phyloP scores from a whole-genome alignment of 2,329 filamentous ascomycete genomes.

The Elsinoe batatas region DNA sequence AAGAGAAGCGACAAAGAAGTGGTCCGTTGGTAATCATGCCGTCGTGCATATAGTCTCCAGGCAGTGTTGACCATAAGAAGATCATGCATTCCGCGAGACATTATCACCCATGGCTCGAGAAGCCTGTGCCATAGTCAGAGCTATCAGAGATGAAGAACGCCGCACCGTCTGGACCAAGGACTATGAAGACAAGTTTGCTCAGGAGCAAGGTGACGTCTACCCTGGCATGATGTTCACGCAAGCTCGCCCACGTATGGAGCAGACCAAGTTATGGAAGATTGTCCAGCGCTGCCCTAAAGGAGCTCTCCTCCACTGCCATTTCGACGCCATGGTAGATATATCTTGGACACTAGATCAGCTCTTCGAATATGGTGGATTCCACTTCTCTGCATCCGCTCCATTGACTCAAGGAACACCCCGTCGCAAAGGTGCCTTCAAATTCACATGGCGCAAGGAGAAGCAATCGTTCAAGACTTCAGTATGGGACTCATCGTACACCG shows the following conservation, averaged over 20 bases:
- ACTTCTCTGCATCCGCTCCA: conserved; percentile 51
- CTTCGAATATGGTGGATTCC: conserved; percentile 62
- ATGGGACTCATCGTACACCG: conserved; percentile 57
- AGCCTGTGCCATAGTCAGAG: conserved; percentile 69
- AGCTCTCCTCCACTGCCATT: conserved; percentile 71
- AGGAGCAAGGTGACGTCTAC: conserved; percentile 54
- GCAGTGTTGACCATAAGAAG: conserved; percentile 30
- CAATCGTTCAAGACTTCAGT: conserved; percentile 40
- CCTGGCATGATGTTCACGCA: conserved; percentile 91
- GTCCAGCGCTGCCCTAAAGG: conserved; percentile 84
- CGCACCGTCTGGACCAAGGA: conserved; percentile 64
- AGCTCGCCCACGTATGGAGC: conserved; percentile 77
- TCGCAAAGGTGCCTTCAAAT: conserved; percentile 48
- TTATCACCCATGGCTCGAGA: conserved; percentile 69
- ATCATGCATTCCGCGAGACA: conserved; percentile 59
- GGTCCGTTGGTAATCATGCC: conserved; percentile 43
- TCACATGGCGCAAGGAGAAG: conserved; percentile 45
- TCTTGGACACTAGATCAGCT: conserved; percentile 67
- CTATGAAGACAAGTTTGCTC: conserved; percentile 60
- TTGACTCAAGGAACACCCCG: conserved; percentile 47
- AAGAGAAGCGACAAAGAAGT: conserved; percentile 75
- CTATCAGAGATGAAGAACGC: conserved; percentile 70
- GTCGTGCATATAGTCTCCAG: background rate
- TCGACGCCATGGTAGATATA: conserved; percentile 85
- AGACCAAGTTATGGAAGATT: conserved; percentile 76